Percentiles rank a stretch among this genome's conserved stretches.
Evolutionary conservation across 495 filamentous ascomycete species (phyloP).

Genomic region (Chaetomium cochliodes): DNA sequence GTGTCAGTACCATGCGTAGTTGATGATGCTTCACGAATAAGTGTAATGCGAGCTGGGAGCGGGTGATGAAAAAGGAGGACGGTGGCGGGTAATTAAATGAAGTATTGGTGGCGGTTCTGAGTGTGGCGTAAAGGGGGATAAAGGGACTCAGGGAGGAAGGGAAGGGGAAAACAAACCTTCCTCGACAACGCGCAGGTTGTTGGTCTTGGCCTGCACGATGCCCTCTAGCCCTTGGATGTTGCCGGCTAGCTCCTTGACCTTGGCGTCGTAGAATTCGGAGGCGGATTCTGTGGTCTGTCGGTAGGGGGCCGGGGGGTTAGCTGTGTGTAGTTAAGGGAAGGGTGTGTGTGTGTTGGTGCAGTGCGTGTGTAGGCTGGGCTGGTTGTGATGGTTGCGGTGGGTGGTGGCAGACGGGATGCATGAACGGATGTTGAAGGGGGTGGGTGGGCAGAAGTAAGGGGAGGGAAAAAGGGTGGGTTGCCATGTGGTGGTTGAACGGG

Average conservation of each 20-base stretch:
- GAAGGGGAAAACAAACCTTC: constrained; percentile 59
- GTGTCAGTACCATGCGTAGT: not conserved
- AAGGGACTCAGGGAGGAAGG: not conserved
- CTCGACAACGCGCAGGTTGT: constrained; percentile 81
- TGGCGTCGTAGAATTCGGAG: constrained; percentile 76
- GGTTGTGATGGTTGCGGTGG: not conserved
- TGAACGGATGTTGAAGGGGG: not conserved
- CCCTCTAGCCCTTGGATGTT: constrained; percentile 85
- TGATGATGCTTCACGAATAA: not conserved
- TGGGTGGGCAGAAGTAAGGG: not conserved
- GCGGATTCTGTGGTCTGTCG: constrained; percentile 60
- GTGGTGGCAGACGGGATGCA: not conserved
- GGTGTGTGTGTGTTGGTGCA: not conserved
- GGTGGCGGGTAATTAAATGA: too few species aligned
- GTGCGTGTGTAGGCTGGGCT: not conserved
- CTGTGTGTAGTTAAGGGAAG: not conserved
- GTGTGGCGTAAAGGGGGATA: not conserved
- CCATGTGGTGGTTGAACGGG: not conserved
- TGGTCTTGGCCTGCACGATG: constrained; percentile 79
- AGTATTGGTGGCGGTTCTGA: not conserved
- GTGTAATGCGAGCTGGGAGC: too few species aligned
- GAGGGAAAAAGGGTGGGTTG: not conserved
- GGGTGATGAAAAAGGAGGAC: too few species aligned
- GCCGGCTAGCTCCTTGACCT: constrained; percentile 72
- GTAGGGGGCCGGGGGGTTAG: not conserved